Percentiles rank a stretch among this genome's conserved stretches.
These are phyloP conservation scores for Citrus sinensis DNA, from an alignment of 345 rosid species.

Conservation along the genomic window DNA sequence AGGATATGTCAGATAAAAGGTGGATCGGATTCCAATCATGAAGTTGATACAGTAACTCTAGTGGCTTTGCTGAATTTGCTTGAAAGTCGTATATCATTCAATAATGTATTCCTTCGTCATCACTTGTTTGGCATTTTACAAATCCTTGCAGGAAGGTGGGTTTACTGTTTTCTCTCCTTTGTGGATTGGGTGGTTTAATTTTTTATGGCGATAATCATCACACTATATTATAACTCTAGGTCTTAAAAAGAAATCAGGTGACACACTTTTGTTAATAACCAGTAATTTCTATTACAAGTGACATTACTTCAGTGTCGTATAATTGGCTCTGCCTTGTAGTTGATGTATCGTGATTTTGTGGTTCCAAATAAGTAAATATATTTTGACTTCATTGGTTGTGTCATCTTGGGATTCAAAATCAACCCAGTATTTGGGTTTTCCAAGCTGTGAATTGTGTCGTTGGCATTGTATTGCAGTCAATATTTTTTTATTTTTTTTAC, in stretches of 20 bases:
- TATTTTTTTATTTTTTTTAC: neutral
- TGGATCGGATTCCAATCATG: constrained; percentile 42
- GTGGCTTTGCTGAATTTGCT: constrained; percentile 66
- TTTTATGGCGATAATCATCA: neutral
- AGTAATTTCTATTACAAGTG: neutral
- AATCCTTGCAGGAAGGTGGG: constrained; percentile 82
- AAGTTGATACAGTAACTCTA: constrained; percentile 45
- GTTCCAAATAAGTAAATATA: neutral
- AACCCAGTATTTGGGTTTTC: neutral
- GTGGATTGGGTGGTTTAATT: neutral
- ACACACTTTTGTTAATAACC: neutral
- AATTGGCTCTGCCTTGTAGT: neutral
- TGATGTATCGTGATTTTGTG: neutral
- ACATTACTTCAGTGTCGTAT: neutral
- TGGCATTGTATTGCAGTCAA: neutral
- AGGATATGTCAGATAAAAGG: constrained; percentile 72
- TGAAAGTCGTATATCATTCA: constrained; percentile 64
- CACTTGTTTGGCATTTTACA: constrained; percentile 80
- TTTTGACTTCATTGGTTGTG: neutral
- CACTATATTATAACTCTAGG: neutral
- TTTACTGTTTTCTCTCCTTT: constrained; percentile 8
- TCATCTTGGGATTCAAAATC: neutral
- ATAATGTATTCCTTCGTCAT: constrained; percentile 78
- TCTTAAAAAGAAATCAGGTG: neutral
- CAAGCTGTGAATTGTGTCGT: neutral